Evolutionary conservation across 495 filamentous ascomycete species (phyloP), one percentile per base, ranked within the genome.

Genomic region (Poronia punctata): DNA sequence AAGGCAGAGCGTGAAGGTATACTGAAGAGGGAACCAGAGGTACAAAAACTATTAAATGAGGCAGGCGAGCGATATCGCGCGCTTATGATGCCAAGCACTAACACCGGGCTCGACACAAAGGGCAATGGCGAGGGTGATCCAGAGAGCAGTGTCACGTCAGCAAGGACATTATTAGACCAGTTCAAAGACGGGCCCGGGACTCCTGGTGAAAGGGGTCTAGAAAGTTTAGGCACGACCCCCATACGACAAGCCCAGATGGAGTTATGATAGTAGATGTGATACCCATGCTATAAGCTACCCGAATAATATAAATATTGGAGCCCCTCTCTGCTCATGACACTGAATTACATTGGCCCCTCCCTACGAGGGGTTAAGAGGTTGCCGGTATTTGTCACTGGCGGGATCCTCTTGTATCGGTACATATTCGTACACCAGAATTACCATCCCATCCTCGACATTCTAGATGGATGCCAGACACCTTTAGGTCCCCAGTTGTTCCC

Each of bases 31-130:
- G 83, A 95, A 63, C 75, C 73, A 14, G 84, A 90, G 64, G 82
- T 95, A 4, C 88, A 95, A 62, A 71, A 70, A 20, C 64, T 89
- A 42, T 68, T 97, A 38, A 82, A 83, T 54, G 84, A 93, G 56
- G 83, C 88, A 0, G 86, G 85, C 0, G 84, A 85, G 35, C 77
- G 82, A 42, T 94, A 88, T 60, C 62, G 67, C 18, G 60, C 46
- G 8, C 54, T 61, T 7, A 58, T 68, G 42, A 63, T 65, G 35
- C 48, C 51, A 19, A 47, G 46, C 4, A 60, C 52, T 7, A 42
- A 34, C 11, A 47, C 40, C 12, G 47, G 37, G 4, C 46, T n/a
- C 17, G 52, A 29, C 6, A 40, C 41, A 0, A 24, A 40, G 10
- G 35, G 24, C 5, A 25, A 34, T 20, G 45, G 36, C 17, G 58